Base-by-base conservation (phyloP, 2,329 filamentous ascomycete genomes). In the Teratosphaeria epicoccoides region DNA sequence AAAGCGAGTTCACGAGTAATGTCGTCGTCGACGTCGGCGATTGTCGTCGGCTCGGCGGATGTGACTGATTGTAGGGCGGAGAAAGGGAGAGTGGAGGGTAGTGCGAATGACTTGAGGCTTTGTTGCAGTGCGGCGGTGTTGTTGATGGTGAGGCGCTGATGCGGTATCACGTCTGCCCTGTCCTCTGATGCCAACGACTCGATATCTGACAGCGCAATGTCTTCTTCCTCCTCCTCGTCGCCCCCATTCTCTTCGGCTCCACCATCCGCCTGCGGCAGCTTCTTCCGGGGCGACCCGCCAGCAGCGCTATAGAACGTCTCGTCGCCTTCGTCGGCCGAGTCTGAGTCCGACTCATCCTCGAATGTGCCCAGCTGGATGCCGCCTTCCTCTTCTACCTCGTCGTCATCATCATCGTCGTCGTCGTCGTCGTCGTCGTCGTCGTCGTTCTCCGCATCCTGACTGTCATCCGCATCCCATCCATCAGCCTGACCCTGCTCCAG, bases 141-240 rank as follows among this genome's bases (percentile, higher is more conserved):
- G 79, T 98, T 96, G 74, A 97, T 97, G 49, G 90, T 96, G 59
- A 96, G 83, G 62, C 89, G 87, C 68, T 93, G 88, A 72, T 95
- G 87, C 14, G 89, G 88, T 55, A 95, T 82, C 40, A 95, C 80
- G 65, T 95, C 90, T 70, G 87, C 87, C 62, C 82, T 85, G 63
- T 94, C 89, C 57, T 87, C 86, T 20, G 87, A 88, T 50, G 86
- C 77, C 43, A 85, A 68, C 49, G 87, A 87, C 62, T 87, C 85
- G 49, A 93, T 83, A 62, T 96, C 90, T 26, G 88, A 95, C 57
- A 95, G 80, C 3, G 90, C 85, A 44, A 96, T 89, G 58, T 94
- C 89, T 59, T 93, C 88, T 44, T 91, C 87, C 4, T 89, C 85
- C 22, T 86, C 84, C 0, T 84, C 82, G 0, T 75, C 71, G 1